Conservation (phyloP, 2,329 filamentous ascomycete genomes). For the Coniochaeta ligniaria region DNA sequence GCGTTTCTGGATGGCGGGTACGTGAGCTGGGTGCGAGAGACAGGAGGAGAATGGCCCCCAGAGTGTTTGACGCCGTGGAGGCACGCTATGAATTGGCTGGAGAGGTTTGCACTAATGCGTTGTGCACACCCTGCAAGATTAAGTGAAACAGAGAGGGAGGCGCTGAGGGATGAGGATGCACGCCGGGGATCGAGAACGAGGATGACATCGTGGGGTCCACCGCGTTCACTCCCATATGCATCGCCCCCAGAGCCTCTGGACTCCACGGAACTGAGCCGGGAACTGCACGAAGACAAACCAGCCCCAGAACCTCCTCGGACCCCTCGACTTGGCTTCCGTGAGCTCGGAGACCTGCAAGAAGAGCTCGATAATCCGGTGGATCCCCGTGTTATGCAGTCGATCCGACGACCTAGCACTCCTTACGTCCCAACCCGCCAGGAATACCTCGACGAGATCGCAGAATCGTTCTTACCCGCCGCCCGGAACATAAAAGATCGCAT, state of each 20-base stretch:
- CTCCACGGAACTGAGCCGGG: too few relatives aligned
- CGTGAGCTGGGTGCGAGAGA: not conserved
- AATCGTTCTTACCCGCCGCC: not conserved
- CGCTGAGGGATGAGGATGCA: not conserved
- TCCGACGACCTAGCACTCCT: not conserved
- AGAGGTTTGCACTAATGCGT: not conserved
- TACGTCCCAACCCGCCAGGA: not conserved
- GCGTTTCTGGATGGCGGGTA: not conserved
- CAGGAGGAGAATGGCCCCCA: not conserved
- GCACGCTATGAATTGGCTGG: not conserved
- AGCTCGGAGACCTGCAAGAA: not conserved
- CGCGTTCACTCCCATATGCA: too few relatives aligned
- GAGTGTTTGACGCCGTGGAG: not conserved
- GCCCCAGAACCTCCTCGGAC: not conserved
- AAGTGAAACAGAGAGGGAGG: not conserved
- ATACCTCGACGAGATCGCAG: not conserved
- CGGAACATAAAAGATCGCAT: not conserved
- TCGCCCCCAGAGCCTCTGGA: too few relatives aligned
- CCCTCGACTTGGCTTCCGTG: not conserved
- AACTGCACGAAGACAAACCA: not conserved
- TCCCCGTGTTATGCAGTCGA: not conserved
- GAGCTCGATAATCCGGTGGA: not conserved
- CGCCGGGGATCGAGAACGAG: not conserved
- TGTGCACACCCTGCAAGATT: not conserved
- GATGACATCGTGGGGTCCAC: not conserved